Percentiles rank a stretch among this genome's conserved stretches.
Evolutionary conservation across 192 early-diverging fungal genomes (phyloP).

Genomic region (Coemansia sp.): DNA sequence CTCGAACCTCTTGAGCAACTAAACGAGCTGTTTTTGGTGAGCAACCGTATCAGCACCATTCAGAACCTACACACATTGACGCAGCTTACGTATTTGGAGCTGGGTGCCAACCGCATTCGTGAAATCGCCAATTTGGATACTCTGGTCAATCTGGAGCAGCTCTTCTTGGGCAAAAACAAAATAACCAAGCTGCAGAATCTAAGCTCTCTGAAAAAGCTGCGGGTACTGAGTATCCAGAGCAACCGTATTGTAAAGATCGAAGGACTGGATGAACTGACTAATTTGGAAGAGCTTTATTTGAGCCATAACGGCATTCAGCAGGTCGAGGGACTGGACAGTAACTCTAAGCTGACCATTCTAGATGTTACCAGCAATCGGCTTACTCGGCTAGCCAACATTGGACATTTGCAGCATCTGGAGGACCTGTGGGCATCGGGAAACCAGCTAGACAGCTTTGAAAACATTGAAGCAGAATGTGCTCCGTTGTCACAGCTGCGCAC

Average conservation of each 20-base stretch:
- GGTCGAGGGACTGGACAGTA: slow-evolving; percentile 78
- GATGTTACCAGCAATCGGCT: slow-evolving; percentile 86
- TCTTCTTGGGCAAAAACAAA: slow-evolving; percentile 99
- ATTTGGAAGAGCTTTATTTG: slow-evolving; percentile 88
- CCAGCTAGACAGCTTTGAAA: slow-evolving; percentile 70
- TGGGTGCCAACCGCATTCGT: slow-evolving; percentile 94
- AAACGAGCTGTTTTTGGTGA: slow-evolving; percentile 82
- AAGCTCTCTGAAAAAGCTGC: slow-evolving; percentile 60
- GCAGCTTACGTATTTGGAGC: slow-evolving; percentile 79
- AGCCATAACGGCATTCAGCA: slow-evolving; percentile 83
- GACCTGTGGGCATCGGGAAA: slow-evolving; percentile 93
- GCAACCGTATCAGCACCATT: slow-evolving; percentile 87
- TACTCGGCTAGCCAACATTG: slow-evolving; percentile 67
- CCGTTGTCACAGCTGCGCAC: slow-evolving; percentile 66
- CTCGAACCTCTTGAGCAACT: slow-evolving; percentile 58
- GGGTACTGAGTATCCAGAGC: slow-evolving; percentile 76
- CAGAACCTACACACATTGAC: slow-evolving; percentile 66
- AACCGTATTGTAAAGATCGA: slow-evolving; percentile 80
- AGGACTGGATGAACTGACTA: slow-evolving; percentile 64
- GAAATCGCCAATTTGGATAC: slow-evolving; percentile 78
- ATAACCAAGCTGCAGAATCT: slow-evolving; percentile 77
- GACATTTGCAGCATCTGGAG: slow-evolving; percentile 65
- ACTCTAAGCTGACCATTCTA: slow-evolving; percentile 70
- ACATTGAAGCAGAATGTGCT: slow-evolving; percentile 68
- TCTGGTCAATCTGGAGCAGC: slow-evolving; percentile 77